Percentiles rank a stretch among this genome's conserved stretches.
These are phyloP conservation scores for Aphanocladium album DNA, from an alignment of 2,329 filamentous ascomycete genomes.

Conservation along the genomic window DNA sequence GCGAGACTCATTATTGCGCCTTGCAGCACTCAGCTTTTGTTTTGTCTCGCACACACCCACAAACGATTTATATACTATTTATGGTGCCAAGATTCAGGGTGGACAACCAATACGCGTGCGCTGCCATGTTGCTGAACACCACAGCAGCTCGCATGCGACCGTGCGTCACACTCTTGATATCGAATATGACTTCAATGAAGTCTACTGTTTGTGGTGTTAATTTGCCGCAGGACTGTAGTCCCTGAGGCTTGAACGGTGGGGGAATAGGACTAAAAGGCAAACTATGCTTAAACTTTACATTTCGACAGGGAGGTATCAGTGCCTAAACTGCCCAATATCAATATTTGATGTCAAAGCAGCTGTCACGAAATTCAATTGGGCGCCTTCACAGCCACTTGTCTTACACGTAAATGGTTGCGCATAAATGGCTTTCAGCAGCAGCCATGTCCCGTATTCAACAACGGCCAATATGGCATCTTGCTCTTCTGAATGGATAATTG, in stretches of 20 bases:
- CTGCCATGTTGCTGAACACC: background rate
- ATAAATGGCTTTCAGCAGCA: slow-evolving; percentile 2
- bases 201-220: no score
- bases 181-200: no score
- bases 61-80: background rate
- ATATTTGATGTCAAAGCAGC: background rate
- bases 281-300: no score
- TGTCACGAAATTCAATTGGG: background rate
- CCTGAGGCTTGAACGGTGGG: no score
- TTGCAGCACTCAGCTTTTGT: background rate
- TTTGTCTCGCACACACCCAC: background rate
- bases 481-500: background rate
- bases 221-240: no score
- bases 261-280: no score
- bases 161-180: background rate
- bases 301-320: background rate
- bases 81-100: background rate
- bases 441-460: background rate
- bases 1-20: background rate
- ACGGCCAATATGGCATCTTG: background rate
- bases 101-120: background rate
- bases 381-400: slow-evolving; percentile 6
- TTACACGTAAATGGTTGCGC: background rate
- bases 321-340: background rate
- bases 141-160: background rate